These are phyloP conservation scores for Ophiocordyceps camponoti-leonardi DNA, from an alignment of 2,329 filamentous ascomycete species.

Conservation along the genomic window DNA sequence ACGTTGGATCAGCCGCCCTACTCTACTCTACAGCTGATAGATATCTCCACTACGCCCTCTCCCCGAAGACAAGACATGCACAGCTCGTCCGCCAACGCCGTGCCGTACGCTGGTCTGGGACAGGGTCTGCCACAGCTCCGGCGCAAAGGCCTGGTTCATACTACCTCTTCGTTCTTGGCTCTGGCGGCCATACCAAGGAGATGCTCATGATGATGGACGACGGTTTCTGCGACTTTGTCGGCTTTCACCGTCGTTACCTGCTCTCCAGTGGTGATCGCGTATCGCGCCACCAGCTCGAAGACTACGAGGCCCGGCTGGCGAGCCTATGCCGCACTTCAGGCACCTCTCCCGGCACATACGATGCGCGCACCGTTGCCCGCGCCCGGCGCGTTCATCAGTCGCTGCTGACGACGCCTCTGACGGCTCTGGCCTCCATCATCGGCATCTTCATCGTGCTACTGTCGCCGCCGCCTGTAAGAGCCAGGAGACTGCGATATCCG, in stretches of 20 bases:
- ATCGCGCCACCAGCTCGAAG: slow-evolving; percentile 52
- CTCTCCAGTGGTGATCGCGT: slow-evolving; percentile 56
- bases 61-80: slow-evolving; percentile 12
- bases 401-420: slow-evolving; percentile 54
- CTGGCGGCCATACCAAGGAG: slow-evolving; percentile 86
- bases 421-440: slow-evolving; percentile 46
- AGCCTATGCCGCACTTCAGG: slow-evolving; percentile 5
- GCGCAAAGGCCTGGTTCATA: slow-evolving; percentile 19
- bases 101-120: slow-evolving; percentile 3
- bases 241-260: slow-evolving; percentile 63
- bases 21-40: neutral
- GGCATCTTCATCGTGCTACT: slow-evolving; percentile 41
- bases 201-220: slow-evolving; percentile 70
- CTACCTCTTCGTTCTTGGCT: slow-evolving; percentile 71
- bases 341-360: slow-evolving; percentile 31
- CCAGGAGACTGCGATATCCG: slow-evolving; percentile 30
- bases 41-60: neutral
- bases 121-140: too few species aligned
- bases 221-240: slow-evolving; percentile 30
- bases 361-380: slow-evolving; percentile 52
- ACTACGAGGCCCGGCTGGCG: slow-evolving; percentile 19
- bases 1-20: neutral
- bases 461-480: slow-evolving; percentile 12
- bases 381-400: slow-evolving; percentile 73
- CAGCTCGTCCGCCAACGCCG: slow-evolving; percentile 10